Evolutionary conservation across 2,329 filamentous ascomycete species (phyloP), one percentile per base, ranked within the genome.

Genomic region (Trichoderma sp.): DNA sequence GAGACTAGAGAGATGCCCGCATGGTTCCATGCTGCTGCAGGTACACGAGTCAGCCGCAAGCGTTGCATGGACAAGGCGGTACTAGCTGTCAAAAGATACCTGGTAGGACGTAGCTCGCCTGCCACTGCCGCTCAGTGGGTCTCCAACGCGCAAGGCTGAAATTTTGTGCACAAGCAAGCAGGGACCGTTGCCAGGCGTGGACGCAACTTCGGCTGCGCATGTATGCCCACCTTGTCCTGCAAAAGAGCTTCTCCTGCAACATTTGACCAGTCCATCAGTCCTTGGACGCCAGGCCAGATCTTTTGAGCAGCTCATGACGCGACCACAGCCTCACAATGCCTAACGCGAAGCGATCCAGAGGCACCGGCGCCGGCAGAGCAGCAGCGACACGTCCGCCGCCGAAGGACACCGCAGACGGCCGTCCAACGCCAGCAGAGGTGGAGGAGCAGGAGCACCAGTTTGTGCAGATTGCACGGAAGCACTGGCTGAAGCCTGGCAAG

Each of bases 381-480:
- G 72, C 75, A 72, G 73, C 74, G 28, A 71, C 78, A 63, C 77
- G 82, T 70, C 79, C 80, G 75, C 74, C 80, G 54, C 60, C 60
- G n/a, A 61, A 65, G 55, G 80, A 82, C 71, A 77, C 80, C 52
- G 72, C 74, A 34, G 79, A 82, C 68, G 82, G 73, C 68, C 77
- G 77, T 52, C 78, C 84, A 67, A 87, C 89, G 55, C 88, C 90
- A 7, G 89, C 89, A 6, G 85, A 91, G 71, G 87, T 89, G 73
- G 91, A 92, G 71, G 89, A 91, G 73, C 90, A 89, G 76, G 90
- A 93, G 76, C 89, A 84, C 74, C 82, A 86, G 72, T 93, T 93
- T 81, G 89, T 90, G 75, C 87, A 91, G 78, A 83, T 97, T 72
- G 96, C 96, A 70, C 88, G 90, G 76, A 89, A 92, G 79, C 87